These are phyloP conservation scores for Xylaria castorea DNA, from an alignment of 495 filamentous ascomycete genomes.

Conservation along the genomic window DNA sequence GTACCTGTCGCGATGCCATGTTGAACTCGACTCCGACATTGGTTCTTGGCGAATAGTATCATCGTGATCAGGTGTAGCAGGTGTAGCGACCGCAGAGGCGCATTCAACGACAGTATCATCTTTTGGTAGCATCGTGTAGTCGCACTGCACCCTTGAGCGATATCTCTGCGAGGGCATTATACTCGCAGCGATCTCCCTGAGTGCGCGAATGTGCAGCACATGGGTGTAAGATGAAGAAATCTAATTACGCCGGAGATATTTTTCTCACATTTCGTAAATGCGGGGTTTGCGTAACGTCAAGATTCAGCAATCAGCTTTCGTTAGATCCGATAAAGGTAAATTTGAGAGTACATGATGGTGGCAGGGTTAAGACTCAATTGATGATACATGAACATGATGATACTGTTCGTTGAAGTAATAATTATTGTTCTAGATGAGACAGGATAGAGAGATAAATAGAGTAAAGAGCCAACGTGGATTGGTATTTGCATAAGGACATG, in stretches of 20 bases:
- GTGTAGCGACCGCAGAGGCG: background rate
- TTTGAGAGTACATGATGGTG: background rate
- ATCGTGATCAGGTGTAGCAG: background rate
- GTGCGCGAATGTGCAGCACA: background rate
- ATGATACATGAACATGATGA: background rate
- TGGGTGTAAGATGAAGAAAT: background rate
- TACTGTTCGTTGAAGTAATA: background rate
- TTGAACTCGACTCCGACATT: constrained; percentile 1
- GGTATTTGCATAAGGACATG: too few relatives aligned
- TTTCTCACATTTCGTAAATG: background rate
- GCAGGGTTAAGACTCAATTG: background rate
- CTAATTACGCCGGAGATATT: background rate
- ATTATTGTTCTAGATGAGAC: background rate
- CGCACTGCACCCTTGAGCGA: background rate
- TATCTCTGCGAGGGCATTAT: background rate
- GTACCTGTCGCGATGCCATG: constrained; percentile 48
- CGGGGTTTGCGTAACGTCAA: constrained; percentile 3
- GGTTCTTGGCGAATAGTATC: background rate
- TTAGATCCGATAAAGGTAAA: background rate
- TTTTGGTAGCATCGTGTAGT: constrained; percentile 28
- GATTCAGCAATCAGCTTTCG: background rate
- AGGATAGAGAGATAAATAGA: too few relatives aligned
- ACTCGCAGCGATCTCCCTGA: background rate
- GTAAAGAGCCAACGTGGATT: too few relatives aligned
- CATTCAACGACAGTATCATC: background rate